Evolutionary conservation across 352 stramenopile species (phyloP).

Genomic region (Phytophthora aleatoria): DNA sequence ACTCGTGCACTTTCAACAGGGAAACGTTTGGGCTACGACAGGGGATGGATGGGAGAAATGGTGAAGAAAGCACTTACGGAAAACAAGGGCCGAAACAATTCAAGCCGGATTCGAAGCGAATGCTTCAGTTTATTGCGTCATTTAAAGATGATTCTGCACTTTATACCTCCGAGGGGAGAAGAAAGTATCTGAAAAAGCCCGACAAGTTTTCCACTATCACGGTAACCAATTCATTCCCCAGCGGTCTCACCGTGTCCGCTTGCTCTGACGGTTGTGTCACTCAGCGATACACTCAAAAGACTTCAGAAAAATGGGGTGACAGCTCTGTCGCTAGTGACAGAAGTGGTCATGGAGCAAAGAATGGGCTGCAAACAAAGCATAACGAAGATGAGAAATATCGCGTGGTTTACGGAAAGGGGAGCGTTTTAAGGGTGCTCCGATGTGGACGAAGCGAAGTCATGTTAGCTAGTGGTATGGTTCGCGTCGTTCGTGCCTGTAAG

Average conservation of each 20-base stretch:
- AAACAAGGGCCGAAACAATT: not conserved
- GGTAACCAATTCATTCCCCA: slow-evolving; percentile 51
- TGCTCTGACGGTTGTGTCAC: slow-evolving; percentile 68
- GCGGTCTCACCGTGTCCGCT: slow-evolving; percentile 53
- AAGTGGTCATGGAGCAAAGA: not conserved
- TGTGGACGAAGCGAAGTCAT: slow-evolving; percentile 47
- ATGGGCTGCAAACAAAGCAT: not conserved
- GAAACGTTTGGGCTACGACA: slow-evolving; percentile 69
- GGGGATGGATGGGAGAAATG: not conserved
- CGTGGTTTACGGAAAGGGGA: slow-evolving; percentile 62
- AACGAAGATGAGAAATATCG: slow-evolving; percentile 32
- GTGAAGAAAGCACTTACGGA: no score
- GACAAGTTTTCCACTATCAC: slow-evolving; percentile 55
- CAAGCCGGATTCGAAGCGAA: not conserved
- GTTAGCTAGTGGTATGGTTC: slow-evolving; percentile 54
- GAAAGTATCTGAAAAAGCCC: slow-evolving; percentile 42
- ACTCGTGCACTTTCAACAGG: slow-evolving; percentile 24
- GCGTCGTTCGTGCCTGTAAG: slow-evolving; percentile 19
- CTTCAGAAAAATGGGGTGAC: not conserved
- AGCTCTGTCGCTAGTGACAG: not conserved
- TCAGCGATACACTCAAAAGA: slow-evolving; percentile 35
- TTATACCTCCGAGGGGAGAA: slow-evolving; percentile 41
- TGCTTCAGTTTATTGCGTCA: slow-evolving; percentile 56
- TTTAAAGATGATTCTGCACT: slow-evolving; percentile 61
- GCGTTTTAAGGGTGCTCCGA: slow-evolving; percentile 51